A percentile compares a stretch with the other conserved stretches of the same genome.
These are phyloP conservation scores for Neurospora sp. DNA, from an alignment of 495 filamentous ascomycete genomes.

Conservation along the genomic window DNA sequence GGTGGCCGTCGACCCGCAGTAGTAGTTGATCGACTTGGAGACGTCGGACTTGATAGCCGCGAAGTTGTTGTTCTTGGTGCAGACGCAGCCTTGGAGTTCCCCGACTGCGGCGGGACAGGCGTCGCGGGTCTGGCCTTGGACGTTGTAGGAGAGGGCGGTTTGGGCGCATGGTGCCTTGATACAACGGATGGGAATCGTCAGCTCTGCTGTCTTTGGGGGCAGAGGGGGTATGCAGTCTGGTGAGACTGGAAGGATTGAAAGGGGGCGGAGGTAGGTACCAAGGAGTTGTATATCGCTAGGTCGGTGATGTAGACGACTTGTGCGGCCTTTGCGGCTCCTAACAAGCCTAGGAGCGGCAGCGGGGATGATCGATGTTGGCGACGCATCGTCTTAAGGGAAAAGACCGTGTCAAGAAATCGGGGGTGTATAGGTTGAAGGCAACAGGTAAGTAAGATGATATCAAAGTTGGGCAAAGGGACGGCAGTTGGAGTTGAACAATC, in stretches of 20 bases:
- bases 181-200: constrained; percentile 3
- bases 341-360: not conserved
- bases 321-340: constrained; percentile 5
- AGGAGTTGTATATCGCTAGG: constrained; percentile 27
- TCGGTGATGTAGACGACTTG: constrained; percentile 34
- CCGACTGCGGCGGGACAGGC: constrained; percentile 30
- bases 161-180: constrained; percentile 37
- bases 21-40: constrained; percentile 25
- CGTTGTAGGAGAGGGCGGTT: constrained; percentile 27
- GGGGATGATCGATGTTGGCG: not conserved
- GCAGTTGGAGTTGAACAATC: not conserved
- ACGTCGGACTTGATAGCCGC: constrained; percentile 27
- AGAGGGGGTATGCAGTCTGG: not conserved
- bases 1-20: constrained; percentile 32
- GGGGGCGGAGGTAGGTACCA: constrained; percentile 18
- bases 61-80: constrained; percentile 39
- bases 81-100: constrained; percentile 37
- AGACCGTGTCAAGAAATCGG: not conserved
- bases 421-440: not conserved
- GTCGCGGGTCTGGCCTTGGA: constrained; percentile 28
- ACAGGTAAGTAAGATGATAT: not conserved
- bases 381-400: constrained; percentile 4
- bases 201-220: not conserved
- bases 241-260: not conserved
- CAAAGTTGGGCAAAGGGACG: not conserved